Evolutionary conservation across 2,329 filamentous ascomycete species (phyloP).

Genomic region (Chalara sp.): DNA sequence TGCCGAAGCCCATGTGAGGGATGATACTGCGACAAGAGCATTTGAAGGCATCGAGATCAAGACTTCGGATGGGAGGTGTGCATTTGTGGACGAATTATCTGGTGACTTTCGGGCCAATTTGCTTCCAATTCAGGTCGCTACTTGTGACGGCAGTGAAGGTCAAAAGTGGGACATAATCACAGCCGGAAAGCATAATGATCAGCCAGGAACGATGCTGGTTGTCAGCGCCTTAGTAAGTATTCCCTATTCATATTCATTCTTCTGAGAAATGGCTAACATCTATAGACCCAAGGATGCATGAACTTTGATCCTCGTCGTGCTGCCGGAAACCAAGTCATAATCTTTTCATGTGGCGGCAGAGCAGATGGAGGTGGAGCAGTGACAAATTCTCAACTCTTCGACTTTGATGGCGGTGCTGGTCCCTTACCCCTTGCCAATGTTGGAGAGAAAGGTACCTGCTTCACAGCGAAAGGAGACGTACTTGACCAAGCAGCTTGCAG

Average conservation of each 20-base stretch:
- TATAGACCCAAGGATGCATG: conserved; percentile 47
- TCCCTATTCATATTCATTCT: neutral
- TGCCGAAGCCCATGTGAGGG: conserved; percentile 35
- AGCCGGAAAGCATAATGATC: conserved; percentile 44
- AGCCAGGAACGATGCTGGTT: conserved; percentile 39
- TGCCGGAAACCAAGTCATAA: conserved; percentile 43
- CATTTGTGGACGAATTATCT: conserved; percentile 36
- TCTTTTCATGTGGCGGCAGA: conserved; percentile 53
- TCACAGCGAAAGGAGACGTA: conserved; percentile 36
- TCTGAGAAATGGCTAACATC: conserved; percentile 1
- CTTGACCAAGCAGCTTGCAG: conserved; percentile 39
- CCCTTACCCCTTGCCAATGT: conserved; percentile 38
- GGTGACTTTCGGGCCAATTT: conserved; percentile 40
- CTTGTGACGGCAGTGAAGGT: conserved; percentile 34
- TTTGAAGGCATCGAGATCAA: conserved; percentile 34
- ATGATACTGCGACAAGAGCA: conserved; percentile 35
- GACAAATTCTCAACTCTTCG: conserved; percentile 45
- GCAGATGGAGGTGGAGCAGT: conserved; percentile 41
- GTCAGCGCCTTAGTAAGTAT: conserved; percentile 43
- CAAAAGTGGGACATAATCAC: conserved; percentile 39
- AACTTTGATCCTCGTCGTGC: conserved; percentile 49
- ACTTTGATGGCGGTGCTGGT: conserved; percentile 35
- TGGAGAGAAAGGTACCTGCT: conserved; percentile 40
- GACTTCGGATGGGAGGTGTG: conserved; percentile 34
- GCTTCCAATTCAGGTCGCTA: conserved; percentile 34